Percentiles rank a stretch among this genome's conserved stretches.
phyloP scores from a whole-genome alignment of 768 basidiomycete species.

The Antrodiella citrinella region DNA sequence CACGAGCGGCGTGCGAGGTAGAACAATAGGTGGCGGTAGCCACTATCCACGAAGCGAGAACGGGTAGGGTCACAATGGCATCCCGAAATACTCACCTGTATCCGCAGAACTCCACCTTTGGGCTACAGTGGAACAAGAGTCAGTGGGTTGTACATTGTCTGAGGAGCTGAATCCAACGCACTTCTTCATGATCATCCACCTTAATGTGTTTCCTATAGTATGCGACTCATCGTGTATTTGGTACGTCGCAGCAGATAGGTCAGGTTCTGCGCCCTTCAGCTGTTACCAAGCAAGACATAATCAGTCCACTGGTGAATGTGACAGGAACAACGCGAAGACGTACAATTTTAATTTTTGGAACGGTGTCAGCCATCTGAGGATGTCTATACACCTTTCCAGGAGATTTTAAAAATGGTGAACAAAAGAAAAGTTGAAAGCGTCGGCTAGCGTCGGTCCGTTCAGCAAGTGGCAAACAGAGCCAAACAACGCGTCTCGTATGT shows the following conservation, averaged over 20 bases:
- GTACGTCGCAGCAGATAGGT: constrained; percentile 85
- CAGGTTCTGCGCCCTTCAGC: constrained; percentile 78
- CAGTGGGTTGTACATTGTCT: background rate
- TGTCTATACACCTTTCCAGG: no score
- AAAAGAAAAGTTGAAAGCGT: background rate
- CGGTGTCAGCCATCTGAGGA: constrained; percentile 16
- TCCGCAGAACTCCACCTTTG: constrained; percentile 96
- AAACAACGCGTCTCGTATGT: no score
- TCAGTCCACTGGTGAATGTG: background rate
- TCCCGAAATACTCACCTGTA: constrained; percentile 59
- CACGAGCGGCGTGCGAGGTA: no score
- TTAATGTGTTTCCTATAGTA: constrained; percentile 87
- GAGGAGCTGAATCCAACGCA: constrained; percentile 30
- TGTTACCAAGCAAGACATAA: constrained; percentile 22
- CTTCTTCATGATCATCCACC: constrained; percentile 99
- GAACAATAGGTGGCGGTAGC: background rate
- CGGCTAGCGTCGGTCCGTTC: no score
- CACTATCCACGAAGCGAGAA: background rate
- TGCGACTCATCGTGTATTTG: constrained; percentile 92
- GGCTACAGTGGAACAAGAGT: constrained; percentile 41
- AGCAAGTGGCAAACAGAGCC: no score
- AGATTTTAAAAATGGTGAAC: background rate
- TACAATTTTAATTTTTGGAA: constrained; percentile 19
- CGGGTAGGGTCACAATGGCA: background rate
- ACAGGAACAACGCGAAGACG: constrained; percentile 3